Conservation (phyloP, 805 yeast genomes). For the Ogataea pignaliae region DNA sequence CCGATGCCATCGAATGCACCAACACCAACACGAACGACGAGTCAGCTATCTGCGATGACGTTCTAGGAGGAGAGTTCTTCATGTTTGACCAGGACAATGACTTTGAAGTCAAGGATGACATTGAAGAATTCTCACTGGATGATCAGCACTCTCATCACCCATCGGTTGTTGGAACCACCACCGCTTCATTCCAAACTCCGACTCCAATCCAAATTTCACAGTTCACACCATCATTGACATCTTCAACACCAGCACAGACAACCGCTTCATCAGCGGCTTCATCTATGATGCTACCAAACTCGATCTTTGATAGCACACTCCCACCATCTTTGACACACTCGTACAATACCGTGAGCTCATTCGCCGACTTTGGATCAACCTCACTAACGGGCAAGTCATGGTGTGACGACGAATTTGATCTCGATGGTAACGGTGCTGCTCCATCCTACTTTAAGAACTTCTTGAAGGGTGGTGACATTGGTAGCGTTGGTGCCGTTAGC, state of each 20-base stretch:
- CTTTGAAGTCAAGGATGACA: conserved; percentile 14
- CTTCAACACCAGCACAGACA: too few species aligned
- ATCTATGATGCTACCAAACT: conserved; percentile 1
- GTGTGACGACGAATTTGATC: conserved; percentile 9
- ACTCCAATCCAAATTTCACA: conserved; percentile 8
- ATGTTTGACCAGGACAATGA: conserved; percentile 34
- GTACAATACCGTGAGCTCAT: conserved; percentile 12
- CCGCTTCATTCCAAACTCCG: neutral
- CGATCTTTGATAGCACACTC: conserved; percentile 13
- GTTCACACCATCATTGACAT: neutral
- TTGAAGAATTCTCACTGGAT: conserved; percentile 14
- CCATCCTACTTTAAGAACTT: too few species aligned
- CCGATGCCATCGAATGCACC: neutral
- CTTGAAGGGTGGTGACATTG: too few species aligned
- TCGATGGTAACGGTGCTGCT: too few species aligned
- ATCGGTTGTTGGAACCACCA: too few species aligned
- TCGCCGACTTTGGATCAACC: neutral
- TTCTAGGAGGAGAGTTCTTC: conserved; percentile 27
- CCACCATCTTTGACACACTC: conserved; percentile 17
- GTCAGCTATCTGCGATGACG: conserved; percentile 5
- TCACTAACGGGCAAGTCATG: conserved; percentile 7
- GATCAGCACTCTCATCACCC: conserved; percentile 3
- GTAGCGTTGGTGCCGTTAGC: too few species aligned
- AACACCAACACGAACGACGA: neutral
- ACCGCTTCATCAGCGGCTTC: neutral